Evolutionary conservation across 2,329 filamentous ascomycete species (phyloP).

Genomic region (Aspergillus sclerotialis): DNA sequence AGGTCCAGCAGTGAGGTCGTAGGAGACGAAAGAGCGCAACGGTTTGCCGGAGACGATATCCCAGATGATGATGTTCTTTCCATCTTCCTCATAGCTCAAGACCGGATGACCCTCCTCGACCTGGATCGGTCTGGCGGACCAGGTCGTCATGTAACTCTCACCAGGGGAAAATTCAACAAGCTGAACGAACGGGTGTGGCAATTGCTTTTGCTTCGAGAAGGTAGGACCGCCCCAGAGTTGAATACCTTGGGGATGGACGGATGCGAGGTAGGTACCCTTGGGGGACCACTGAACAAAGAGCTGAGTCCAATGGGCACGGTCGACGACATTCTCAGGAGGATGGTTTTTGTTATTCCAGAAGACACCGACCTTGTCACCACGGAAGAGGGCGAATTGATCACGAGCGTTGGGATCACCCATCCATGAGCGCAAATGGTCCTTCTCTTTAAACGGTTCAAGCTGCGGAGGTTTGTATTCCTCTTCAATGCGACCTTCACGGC

Average conservation of each 20-base stretch:
- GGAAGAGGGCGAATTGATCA: conserved; percentile 94
- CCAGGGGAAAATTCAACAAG: conserved; percentile 90
- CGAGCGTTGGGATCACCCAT: conserved; percentile 80
- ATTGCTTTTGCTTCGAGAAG: conserved; percentile 86
- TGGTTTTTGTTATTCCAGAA: conserved; percentile 99
- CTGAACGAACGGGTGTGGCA: conserved; percentile 92
- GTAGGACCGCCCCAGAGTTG: conserved; percentile 91
- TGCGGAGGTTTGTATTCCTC: conserved; percentile 80
- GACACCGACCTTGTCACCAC: conserved; percentile 83
- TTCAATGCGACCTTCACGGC: conserved; percentile 84
- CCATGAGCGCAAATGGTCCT: conserved; percentile 93
- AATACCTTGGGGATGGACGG: conserved; percentile 91
- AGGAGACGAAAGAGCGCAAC: conserved; percentile 84
- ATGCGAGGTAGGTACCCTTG: conserved; percentile 86
- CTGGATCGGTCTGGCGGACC: conserved; percentile 89
- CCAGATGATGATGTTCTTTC: conserved; percentile 99
- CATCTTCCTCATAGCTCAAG: conserved; percentile 87
- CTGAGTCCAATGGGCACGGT: conserved; percentile 95
- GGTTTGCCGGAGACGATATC: conserved; percentile 85
- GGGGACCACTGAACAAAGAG: conserved; percentile 98
- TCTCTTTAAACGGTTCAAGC: conserved; percentile 78
- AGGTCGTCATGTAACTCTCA: conserved; percentile 92
- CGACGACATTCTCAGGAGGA: conserved; percentile 76
- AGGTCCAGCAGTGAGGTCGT: conserved; percentile 59
- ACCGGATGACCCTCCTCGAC: conserved; percentile 82